Conservation (phyloP, 495 filamentous ascomycete species). For the Amniculicola lignicola region DNA sequence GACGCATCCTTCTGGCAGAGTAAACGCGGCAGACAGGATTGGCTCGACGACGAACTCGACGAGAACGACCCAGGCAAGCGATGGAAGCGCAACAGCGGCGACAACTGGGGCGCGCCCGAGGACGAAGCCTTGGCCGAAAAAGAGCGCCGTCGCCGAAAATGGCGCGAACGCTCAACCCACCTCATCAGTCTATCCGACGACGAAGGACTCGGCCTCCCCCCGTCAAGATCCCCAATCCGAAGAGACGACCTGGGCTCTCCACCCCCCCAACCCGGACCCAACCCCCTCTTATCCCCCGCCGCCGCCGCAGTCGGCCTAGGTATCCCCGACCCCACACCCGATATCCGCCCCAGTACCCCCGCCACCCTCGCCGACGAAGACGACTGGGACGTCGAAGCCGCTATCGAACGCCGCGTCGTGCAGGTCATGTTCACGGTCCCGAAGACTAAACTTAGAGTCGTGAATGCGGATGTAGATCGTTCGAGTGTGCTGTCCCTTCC, state of each 20-base stretch:
- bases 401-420: constrained; percentile 73
- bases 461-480: constrained; percentile 62
- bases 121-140: constrained; percentile 24
- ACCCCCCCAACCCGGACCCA: not conserved
- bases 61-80: constrained; percentile 18
- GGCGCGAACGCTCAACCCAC: constrained; percentile 18
- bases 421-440: constrained; percentile 95
- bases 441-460: constrained; percentile 76
- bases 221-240: constrained; percentile 8
- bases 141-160: constrained; percentile 12
- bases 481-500: constrained; percentile 41
- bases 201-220: constrained; percentile 11
- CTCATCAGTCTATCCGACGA: constrained; percentile 30
- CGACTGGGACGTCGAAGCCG: constrained; percentile 88
- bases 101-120: constrained; percentile 36
- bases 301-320: constrained; percentile 77
- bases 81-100: constrained; percentile 28
- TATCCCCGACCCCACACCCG: too few species aligned
- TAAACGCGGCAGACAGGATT: constrained; percentile 48
- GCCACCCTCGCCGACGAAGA: constrained; percentile 50
- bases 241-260: constrained; percentile 10
- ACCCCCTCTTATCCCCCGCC: not conserved
- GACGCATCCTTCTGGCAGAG: constrained; percentile 60
- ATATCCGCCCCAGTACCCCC: too few species aligned
- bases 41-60: constrained; percentile 34